Conservation (phyloP, 2,329 filamentous ascomycete genomes). For the Zalaria obscura region DNA sequence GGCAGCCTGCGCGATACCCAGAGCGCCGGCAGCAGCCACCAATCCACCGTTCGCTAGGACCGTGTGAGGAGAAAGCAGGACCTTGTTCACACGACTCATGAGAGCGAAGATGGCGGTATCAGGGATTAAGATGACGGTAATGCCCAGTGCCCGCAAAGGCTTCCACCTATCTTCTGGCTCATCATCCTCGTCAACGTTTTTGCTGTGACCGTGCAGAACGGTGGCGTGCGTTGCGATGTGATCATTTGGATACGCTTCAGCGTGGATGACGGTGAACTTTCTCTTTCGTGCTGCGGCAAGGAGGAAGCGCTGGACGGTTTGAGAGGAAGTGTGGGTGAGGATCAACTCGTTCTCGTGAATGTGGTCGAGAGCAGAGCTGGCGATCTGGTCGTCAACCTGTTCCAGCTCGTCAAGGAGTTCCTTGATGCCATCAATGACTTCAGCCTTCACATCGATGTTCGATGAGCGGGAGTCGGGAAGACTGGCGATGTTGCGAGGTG, state of each 20-base stretch:
- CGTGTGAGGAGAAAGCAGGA: slow-evolving; percentile 75
- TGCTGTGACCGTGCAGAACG: slow-evolving; percentile 39
- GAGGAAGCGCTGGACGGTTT: slow-evolving; percentile 80
- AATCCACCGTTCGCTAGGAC: slow-evolving; percentile 82
- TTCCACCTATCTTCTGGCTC: slow-evolving; percentile 51
- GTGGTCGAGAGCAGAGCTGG: slow-evolving; percentile 73
- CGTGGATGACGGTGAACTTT: slow-evolving; percentile 81
- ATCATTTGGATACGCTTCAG: slow-evolving; percentile 58
- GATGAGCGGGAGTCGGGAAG: slow-evolving; percentile 13
- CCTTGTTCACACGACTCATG: slow-evolving; percentile 91
- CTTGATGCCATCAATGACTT: slow-evolving; percentile 85
- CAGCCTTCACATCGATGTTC: slow-evolving; percentile 63
- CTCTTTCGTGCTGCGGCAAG: slow-evolving; percentile 76
- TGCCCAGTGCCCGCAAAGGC: slow-evolving; percentile 61
- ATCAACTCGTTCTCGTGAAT: slow-evolving; percentile 90
- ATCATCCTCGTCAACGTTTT: slow-evolving; percentile 30
- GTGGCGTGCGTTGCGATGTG: slow-evolving; percentile 48
- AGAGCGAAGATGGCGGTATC: slow-evolving; percentile 82
- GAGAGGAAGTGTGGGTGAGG: slow-evolving; percentile 73
- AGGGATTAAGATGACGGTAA: slow-evolving; percentile 70
- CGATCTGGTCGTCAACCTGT: slow-evolving; percentile 86
- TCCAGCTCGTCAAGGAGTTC: slow-evolving; percentile 94
- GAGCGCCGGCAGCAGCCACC: slow-evolving; percentile 71
- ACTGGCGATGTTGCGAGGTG: slow-evolving; percentile 19
- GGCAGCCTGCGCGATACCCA: slow-evolving; percentile 71